Conservation (phyloP, 306 rosid genomes). For the Sechiopsis laciniata region DNA sequence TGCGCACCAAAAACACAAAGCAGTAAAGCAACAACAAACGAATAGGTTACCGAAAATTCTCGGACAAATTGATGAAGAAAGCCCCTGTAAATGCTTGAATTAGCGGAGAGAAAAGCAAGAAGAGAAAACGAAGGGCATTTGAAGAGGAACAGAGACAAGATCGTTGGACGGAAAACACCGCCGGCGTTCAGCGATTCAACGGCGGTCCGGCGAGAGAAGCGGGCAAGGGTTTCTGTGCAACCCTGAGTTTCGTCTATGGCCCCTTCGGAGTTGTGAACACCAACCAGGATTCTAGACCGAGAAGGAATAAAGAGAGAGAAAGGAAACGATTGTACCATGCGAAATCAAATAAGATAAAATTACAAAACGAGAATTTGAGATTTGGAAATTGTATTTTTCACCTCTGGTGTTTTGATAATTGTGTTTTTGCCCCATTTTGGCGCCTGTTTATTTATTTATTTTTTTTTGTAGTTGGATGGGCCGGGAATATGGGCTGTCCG, state of each 20-base stretch:
- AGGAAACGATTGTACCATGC: conserved; percentile 24
- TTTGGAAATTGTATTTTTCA: not conserved
- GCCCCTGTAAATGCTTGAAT: conserved; percentile 26
- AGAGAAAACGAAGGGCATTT: conserved; percentile 24
- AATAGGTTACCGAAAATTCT: conserved; percentile 22
- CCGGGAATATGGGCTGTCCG: not conserved
- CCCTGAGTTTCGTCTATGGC: conserved; percentile 13
- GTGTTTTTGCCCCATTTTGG: not conserved
- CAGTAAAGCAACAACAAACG: not conserved
- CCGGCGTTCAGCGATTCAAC: conserved; percentile 7
- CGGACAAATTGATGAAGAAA: conserved; percentile 22
- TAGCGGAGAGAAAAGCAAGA: conserved; percentile 15
- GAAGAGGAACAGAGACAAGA: conserved; percentile 27
- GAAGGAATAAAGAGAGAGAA: conserved; percentile 16
- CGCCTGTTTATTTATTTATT: not conserved
- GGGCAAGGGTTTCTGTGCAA: conserved; percentile 14
- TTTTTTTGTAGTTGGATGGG: too few relatives aligned
- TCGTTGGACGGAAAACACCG: conserved; percentile 18
- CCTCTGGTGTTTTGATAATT: not conserved
- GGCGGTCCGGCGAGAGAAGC: not conserved
- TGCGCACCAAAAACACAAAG: not conserved
- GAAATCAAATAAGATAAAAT: conserved; percentile 3
- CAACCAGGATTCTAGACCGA: conserved; percentile 22
- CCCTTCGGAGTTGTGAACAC: conserved; percentile 15
- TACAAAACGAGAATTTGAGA: conserved; percentile 6